Base-by-base conservation (phyloP, 2,329 filamentous ascomycete genomes). In the Fusarium staphyleae region DNA sequence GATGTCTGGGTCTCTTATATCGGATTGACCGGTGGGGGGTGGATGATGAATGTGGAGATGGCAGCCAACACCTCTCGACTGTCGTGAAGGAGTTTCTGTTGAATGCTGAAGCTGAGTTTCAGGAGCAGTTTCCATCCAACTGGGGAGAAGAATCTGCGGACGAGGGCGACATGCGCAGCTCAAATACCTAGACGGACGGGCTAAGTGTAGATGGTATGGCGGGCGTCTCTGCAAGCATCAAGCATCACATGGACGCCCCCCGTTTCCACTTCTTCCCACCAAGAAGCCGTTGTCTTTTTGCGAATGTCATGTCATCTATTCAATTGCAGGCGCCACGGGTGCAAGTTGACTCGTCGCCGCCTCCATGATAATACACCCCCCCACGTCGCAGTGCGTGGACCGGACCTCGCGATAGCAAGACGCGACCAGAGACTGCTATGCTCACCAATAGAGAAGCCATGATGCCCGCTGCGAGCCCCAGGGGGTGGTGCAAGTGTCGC, bases 381-480 rank as follows among this genome's bases (percentile, higher is more conserved):
- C 56, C n/a, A 59, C 56, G 48, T 36, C 29, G 15, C 29, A 13
- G 18, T 39, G 43, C 26, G 35, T 33, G 19, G 44, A 35, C n/a
- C n/a, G n/a, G n/a, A 48, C 44, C 44, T 35, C 44, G 44, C 44
- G 44, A 48, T 47, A 26, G 4, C 4, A 8, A 26, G 35, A 48
- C 29, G 37, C 36, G 32, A 28, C 29, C 13, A 35, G 11, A n/a
- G 30, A 29, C 6, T 33, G 32, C 16, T 57, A 62, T 3, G 58
- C 58, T 62, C 58, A 9, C 58, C 58, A 62, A 62, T 62, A 37
- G 55, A 62, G n/a, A n/a, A n/a, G n/a, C n/a, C n/a, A n/a, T n/a
- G n/a, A n/a, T 55, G 35, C 16, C 18, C 16, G 45, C 34, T 40
- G 45, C 34, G 32, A 39, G 37, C 33, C 40, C 42, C 48, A n/a